Percentiles rank a stretch among this genome's conserved stretches.
Conservation (phyloP, 2,329 filamentous ascomycete genomes). For the Ceratocystis smalleyi region DNA sequence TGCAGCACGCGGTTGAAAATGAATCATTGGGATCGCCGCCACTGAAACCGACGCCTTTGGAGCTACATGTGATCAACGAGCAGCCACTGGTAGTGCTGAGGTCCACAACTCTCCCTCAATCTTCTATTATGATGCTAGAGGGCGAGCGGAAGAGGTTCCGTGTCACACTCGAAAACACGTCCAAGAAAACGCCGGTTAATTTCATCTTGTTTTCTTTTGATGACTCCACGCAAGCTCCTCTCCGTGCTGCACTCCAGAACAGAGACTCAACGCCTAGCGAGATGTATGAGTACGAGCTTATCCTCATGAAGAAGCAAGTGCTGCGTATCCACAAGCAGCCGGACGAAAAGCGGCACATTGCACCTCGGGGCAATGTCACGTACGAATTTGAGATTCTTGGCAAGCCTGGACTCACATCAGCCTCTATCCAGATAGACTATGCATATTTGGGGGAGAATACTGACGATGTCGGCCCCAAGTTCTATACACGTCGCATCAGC, state of each 20-base stretch:
- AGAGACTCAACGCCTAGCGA: conserved; percentile 66
- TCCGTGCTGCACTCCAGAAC: conserved; percentile 59
- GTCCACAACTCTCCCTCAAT: conserved; percentile 63
- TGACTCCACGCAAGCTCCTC: conserved; percentile 65
- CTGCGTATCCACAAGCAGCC: conserved; percentile 39
- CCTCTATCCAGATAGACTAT: conserved; percentile 72
- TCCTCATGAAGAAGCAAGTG: conserved; percentile 59
- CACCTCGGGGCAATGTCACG: conserved; percentile 48
- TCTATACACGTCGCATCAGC: conserved; percentile 71
- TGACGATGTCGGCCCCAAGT: conserved; percentile 53
- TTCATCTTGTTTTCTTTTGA: conserved; percentile 79
- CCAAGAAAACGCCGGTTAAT: conserved; percentile 54
- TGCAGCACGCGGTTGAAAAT: conserved; percentile 32
- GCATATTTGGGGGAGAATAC: conserved; percentile 57
- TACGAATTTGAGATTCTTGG: conserved; percentile 78
- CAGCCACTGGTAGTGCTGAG: conserved; percentile 67
- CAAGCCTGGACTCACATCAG: conserved; percentile 67
- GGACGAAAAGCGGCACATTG: conserved; percentile 43
- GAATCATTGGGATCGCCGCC: conserved; percentile 27
- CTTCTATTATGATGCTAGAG: conserved; percentile 81
- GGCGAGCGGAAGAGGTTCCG: conserved; percentile 68
- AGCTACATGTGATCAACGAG: conserved; percentile 58
- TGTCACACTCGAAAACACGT: conserved; percentile 66
- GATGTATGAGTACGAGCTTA: conserved; percentile 71
- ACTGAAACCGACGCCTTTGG: conserved; percentile 37